Evolutionary conservation across 2,329 filamentous ascomycete species (phyloP).

Genomic region (Fusarium penzigii): DNA sequence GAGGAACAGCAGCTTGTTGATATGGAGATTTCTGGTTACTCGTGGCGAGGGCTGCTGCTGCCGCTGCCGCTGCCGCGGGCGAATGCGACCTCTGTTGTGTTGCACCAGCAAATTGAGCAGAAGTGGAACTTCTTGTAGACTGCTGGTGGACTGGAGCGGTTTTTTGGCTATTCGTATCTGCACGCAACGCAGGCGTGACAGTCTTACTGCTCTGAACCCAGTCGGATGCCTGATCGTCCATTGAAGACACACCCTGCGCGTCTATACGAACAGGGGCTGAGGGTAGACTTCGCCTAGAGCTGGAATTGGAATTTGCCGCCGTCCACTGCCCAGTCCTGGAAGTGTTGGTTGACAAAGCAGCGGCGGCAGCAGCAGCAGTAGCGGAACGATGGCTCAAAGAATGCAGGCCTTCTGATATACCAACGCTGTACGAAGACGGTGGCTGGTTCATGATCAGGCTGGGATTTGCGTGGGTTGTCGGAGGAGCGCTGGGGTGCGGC

Average conservation of each 20-base stretch:
- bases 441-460: constrained; percentile 14
- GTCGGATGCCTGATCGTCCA: constrained; percentile 16
- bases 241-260: constrained; percentile 1
- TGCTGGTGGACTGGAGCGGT: constrained; percentile 9
- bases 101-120: constrained; percentile 8
- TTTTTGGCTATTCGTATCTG: constrained; percentile 4
- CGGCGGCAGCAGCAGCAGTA: constrained; percentile 5
- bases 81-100: constrained; percentile 1
- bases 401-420: constrained; percentile 14
- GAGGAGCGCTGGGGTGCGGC: constrained; percentile 16
- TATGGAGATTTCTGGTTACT: constrained; percentile 35
- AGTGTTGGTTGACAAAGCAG: constrained; percentile 7
- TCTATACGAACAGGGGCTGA: constrained; percentile 11
- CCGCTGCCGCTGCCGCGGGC: constrained; percentile 18
- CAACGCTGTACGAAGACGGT: constrained; percentile 12
- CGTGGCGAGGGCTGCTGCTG: constrained; percentile 32
- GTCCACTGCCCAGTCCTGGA: constrained; percentile 14
- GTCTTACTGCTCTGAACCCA: constrained; percentile 11
- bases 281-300: constrained; percentile 18
- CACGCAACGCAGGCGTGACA: constrained; percentile 2
- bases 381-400: constrained; percentile 6
- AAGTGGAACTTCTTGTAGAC: constrained; percentile 2
- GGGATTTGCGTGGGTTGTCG: constrained; percentile 3
- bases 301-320: constrained; percentile 3
- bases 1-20: constrained; percentile 26